Evolutionary conservation across 208 protist genomes (phyloP).

Genomic region (Trypanosoma caninum): DNA sequence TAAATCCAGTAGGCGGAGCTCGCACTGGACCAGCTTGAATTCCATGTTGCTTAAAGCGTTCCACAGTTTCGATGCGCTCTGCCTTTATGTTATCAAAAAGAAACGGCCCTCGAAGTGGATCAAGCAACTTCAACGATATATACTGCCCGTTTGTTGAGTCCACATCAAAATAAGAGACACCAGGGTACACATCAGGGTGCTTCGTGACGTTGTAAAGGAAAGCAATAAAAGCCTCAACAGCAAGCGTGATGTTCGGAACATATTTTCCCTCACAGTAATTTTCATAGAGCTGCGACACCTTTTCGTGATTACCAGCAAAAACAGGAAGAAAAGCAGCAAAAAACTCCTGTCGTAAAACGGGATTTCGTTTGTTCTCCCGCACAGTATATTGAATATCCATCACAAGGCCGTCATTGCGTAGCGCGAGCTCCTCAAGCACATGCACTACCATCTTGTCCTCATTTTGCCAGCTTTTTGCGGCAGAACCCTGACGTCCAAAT

Average conservation of each 20-base stretch:
- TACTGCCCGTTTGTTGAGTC: conserved; percentile 36
- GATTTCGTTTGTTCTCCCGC: conserved; percentile 57
- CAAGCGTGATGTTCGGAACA: conserved; percentile 79
- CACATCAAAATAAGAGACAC: conserved; percentile 20
- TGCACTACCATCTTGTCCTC: conserved; percentile 65
- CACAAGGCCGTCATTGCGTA: conserved; percentile 66
- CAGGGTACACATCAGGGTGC: conserved; percentile 22
- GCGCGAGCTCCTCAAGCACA: conserved; percentile 66
- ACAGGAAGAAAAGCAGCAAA: conserved; percentile 69
- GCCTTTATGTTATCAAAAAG: conserved; percentile 71
- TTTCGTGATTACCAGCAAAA: conserved; percentile 47
- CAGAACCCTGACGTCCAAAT: conserved; percentile 12
- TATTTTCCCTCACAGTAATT: conserved; percentile 79
- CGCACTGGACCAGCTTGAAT: conserved; percentile 61
- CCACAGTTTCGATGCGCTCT: conserved; percentile 63
- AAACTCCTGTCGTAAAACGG: conserved; percentile 73
- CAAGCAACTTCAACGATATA: conserved; percentile 64
- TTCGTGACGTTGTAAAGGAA: conserved; percentile 59
- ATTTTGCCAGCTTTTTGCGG: conserved; percentile 17
- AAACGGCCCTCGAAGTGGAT: conserved; percentile 63
- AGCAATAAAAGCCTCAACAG: conserved; percentile 66
- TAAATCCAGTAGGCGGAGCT: conserved; percentile 57
- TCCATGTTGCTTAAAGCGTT: conserved; percentile 63
- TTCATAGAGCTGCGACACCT: conserved; percentile 48
- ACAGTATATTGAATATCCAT: conserved; percentile 81